phyloP scores from a whole-genome alignment of 1,284 basidiomycete species.

The Tilletia walkeri region DNA sequence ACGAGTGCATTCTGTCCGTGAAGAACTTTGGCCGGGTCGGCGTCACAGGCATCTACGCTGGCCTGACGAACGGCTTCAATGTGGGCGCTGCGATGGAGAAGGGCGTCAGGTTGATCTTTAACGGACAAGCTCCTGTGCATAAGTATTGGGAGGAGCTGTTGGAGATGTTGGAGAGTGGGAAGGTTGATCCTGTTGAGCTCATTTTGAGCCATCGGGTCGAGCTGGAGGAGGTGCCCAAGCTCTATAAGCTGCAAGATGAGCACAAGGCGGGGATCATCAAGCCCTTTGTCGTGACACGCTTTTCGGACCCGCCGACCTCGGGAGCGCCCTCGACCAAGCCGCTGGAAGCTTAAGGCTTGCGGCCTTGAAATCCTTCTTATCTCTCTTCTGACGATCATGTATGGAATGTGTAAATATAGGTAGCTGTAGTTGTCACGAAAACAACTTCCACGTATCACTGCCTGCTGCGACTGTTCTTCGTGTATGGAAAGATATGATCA shows the following conservation, averaged over 20 bases:
- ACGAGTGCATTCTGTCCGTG: constrained; percentile 66
- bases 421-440: no score
- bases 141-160: constrained; percentile 68
- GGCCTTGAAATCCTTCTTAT: background rate
- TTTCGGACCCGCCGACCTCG: background rate
- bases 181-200: constrained; percentile 67
- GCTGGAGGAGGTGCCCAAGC: constrained; percentile 45
- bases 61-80: constrained; percentile 65
- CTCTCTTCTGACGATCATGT: no score
- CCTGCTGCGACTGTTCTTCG: no score
- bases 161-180: constrained; percentile 62
- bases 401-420: no score
- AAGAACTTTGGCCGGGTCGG: constrained; percentile 59
- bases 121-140: constrained; percentile 66
- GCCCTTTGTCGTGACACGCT: constrained; percentile 47
- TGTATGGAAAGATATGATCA: no score
- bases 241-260: constrained; percentile 30
- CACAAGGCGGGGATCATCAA: constrained; percentile 30
- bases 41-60: constrained; percentile 35
- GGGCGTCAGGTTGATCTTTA: constrained; percentile 46
- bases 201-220: constrained; percentile 57
- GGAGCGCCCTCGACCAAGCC: background rate
- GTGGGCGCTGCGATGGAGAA: constrained; percentile 77
- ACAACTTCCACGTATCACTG: no score
- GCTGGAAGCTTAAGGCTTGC: background rate